These are phyloP conservation scores for Lablab purpureus DNA, from an alignment of 306 rosid genomes.

Conservation along the genomic window DNA sequence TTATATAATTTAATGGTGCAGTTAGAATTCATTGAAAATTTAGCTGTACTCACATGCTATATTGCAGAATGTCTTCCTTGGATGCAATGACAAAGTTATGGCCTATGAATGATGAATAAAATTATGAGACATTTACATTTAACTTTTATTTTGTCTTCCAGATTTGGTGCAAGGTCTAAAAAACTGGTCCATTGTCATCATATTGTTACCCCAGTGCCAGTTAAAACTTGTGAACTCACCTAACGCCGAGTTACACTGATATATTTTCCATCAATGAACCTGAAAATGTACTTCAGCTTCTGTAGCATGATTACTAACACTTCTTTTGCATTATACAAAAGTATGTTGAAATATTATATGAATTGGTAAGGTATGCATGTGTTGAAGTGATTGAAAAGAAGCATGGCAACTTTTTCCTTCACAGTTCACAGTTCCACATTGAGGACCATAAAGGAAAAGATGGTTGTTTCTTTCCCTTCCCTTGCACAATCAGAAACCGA, in stretches of 20 bases:
- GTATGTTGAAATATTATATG: no score
- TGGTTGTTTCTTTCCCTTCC: constrained; percentile 12
- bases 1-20: no score
- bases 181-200: constrained; percentile 38
- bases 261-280: constrained; percentile 10
- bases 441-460: constrained; percentile 9
- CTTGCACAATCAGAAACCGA: constrained; percentile 48
- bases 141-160: constrained; percentile 29
- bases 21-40: no score
- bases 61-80: neutral
- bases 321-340: neutral
- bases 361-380: neutral
- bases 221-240: constrained; percentile 41
- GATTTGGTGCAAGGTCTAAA: constrained; percentile 37
- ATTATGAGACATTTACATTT: constrained; percentile 13
- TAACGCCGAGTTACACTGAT: neutral
- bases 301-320: constrained; percentile 2
- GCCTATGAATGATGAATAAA: constrained; percentile 27
- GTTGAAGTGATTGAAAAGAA: constrained; percentile 14
- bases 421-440: neutral
- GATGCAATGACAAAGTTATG: constrained; percentile 5
- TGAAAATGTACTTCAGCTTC: constrained; percentile 8
- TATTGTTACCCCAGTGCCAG: constrained; percentile 8
- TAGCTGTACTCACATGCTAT: constrained; percentile 7
- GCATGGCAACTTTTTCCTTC: constrained; percentile 9